Evolutionary conservation across 192 early-diverging fungal genomes (phyloP).

Genomic region (Entrophospora sp.): DNA sequence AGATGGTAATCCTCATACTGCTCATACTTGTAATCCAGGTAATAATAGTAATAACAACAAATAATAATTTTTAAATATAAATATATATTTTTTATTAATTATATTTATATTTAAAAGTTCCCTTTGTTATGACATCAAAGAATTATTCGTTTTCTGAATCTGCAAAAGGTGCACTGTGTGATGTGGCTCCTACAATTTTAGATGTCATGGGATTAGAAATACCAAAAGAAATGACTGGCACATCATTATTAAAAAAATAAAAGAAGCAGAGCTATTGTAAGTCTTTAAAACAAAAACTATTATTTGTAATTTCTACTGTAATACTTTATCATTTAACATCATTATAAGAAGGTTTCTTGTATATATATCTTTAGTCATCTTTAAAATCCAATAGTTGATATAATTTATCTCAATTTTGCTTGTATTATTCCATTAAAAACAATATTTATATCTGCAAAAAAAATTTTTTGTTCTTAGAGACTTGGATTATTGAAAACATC

Average conservation of each 20-base stretch:
- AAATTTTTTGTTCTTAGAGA: too few relatives aligned
- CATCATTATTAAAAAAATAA: conserved; percentile 48
- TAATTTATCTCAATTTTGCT: too few relatives aligned
- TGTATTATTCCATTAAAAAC: too few relatives aligned
- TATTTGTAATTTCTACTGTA: too few relatives aligned
- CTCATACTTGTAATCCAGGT: conserved; percentile 71
- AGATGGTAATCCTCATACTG: conserved; percentile 83
- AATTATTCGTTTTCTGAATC: conserved; percentile 44
- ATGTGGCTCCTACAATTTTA: conserved; percentile 95
- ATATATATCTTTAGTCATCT: too few relatives aligned
- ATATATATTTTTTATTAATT: neutral
- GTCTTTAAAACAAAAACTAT: too few relatives aligned
- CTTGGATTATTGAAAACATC: too few relatives aligned
- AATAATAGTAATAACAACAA: neutral
- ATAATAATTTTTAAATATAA: neutral
- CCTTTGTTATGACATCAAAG: conserved; percentile 78
- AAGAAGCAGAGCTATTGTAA: too few relatives aligned
- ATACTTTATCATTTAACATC: too few relatives aligned
- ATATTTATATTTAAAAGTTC: conserved; percentile 50
- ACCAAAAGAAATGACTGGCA: conserved; percentile 94
- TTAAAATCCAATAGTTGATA: too few relatives aligned
- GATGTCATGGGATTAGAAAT: conserved; percentile 83
- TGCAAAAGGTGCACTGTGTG: conserved; percentile 71
- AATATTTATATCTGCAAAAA: too few relatives aligned
- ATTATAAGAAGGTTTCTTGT: too few relatives aligned